phyloP scores from a whole-genome alignment of 208 protist genomes.

The Leishmania guyanensis region DNA sequence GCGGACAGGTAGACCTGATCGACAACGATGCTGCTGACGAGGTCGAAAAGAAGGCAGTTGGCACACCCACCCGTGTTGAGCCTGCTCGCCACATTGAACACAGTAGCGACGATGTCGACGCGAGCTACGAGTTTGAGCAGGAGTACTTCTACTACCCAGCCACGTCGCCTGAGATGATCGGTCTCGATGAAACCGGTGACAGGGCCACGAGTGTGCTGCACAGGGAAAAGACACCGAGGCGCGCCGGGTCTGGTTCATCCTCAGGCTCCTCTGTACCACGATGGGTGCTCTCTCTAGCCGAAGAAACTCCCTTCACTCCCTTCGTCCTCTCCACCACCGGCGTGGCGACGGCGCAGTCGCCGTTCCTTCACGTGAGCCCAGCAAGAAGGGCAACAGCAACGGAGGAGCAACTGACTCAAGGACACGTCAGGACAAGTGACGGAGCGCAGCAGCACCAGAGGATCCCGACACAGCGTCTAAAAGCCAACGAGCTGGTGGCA shows the following conservation, averaged over 20 bases:
- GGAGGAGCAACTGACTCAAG: constrained; percentile 1
- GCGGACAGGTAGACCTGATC: constrained; percentile 18
- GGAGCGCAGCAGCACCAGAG: background rate
- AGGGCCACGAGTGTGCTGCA: background rate
- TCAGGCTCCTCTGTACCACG: constrained; percentile 19
- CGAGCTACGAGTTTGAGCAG: constrained; percentile 13
- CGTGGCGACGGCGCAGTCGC: background rate
- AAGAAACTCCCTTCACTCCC: constrained; percentile 35
- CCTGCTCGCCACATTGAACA: background rate
- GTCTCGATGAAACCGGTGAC: background rate
- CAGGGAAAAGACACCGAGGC: background rate
- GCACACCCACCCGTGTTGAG: background rate
- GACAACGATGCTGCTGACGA: background rate
- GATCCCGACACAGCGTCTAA: background rate
- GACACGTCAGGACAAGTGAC: background rate
- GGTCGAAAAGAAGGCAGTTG: background rate
- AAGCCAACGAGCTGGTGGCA: constrained; percentile 1
- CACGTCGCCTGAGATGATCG: background rate
- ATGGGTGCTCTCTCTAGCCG: constrained; percentile 21
- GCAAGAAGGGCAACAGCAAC: background rate
- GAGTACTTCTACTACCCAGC: constrained; percentile 31
- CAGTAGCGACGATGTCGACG: background rate
- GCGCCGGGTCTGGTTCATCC: background rate
- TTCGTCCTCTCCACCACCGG: constrained; percentile 10
- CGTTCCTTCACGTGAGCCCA: background rate